Base-by-base conservation (phyloP, 2,329 filamentous ascomycete species). In the Cytospora chrysosperma region DNA sequence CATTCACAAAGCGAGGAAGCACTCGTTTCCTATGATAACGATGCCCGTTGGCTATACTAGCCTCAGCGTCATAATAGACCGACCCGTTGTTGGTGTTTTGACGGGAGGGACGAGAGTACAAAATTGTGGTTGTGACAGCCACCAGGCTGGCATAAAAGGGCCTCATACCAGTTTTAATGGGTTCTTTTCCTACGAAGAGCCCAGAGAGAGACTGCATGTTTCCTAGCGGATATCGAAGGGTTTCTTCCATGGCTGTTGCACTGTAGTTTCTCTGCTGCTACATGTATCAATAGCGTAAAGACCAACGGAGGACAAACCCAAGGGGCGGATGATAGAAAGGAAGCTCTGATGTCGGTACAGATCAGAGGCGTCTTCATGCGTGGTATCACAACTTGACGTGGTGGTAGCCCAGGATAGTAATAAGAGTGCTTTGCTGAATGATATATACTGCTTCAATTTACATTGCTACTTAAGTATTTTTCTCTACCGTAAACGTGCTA, bases 401-500 rank as follows among this genome's bases (percentile, higher is more conserved):
- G 21, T 52, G n/a, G n/a, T n/a, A n/a, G n/a, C n/a, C n/a, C n/a
- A n/a, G n/a, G 24, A 4, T 19, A 28, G 21, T 40, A 52, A 21
- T 21, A 24, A 13, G 47, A 52, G 30, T 59, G 47, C 21, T 34
- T 52, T 21, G 2, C 21, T 50, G 32, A 52, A 59, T 24, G 13
- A 52, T 28, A 28, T 30, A 30, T 30, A 30, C 57, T 24, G 19
- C 49, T 15, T 30, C 49, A 30, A 52, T 52, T 59, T 59, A 59
- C 57, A 59, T 40, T 59, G 30, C 24, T n/a, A n/a, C n/a, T n/a
- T n/a, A n/a, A n/a, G n/a, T 59, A 52, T 52, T 27, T 47, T 37
- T 24, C 37, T 13, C 47, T 40, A 12, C 19, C 43, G 9, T 59
- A 24, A 30, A 52, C 34, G 17, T 59, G 57, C 32, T 40, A 17